Evolutionary conservation across 495 filamentous ascomycete genomes (phyloP), one percentile per base, ranked within the genome.

Genomic region (Mycothermus thermophilus): DNA sequence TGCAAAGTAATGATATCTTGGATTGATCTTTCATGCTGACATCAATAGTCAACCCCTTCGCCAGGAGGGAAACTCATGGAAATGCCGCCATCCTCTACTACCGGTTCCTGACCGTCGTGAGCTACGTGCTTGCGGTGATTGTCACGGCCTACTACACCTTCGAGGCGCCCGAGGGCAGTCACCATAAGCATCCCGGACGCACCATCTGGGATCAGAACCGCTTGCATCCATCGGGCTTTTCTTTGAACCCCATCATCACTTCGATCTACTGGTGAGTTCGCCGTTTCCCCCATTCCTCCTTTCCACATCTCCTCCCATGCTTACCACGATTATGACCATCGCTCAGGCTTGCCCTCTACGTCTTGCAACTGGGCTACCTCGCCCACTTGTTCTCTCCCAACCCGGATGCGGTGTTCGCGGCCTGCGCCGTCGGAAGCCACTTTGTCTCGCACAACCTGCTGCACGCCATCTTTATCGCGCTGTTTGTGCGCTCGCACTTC

Each of bases 401-500:
- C 35, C 48, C 62, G 15, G 64, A 64, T 13, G 46, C 67, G 5
- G 74, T 82, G 38, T 69, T 70, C 25, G 61, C 72, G n/a, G 80
- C 86, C 19, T 79, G 77, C 41, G 71, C 79, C 28, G 75, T 88
- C 9, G 83, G 80, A 39, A 69, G 72, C 40, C 82, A 93, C 61
- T 93, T 87, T 57, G 87, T 90, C 51, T 38, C 81, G 46, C 77
- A 79, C 65, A 93, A 92, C 61, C 55, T 94, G 9, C 70, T 93
- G 31, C 64, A 79, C 46, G 77, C 83, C 32, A 69, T 63, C 31
- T 92, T 81, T 60, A 70, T 92, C 24, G 72, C 87, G 60, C 74
- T 93, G 36, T 92, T 86, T 70, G 75, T 78, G 16, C 75, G 79
- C 41, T 69, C 64, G 30, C 64, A 77, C 54, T 86, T 87, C 59